Percentiles rank a stretch among this genome's conserved stretches.
Conservation (phyloP, 2,329 filamentous ascomycete species). For the Amphichorda felina region DNA sequence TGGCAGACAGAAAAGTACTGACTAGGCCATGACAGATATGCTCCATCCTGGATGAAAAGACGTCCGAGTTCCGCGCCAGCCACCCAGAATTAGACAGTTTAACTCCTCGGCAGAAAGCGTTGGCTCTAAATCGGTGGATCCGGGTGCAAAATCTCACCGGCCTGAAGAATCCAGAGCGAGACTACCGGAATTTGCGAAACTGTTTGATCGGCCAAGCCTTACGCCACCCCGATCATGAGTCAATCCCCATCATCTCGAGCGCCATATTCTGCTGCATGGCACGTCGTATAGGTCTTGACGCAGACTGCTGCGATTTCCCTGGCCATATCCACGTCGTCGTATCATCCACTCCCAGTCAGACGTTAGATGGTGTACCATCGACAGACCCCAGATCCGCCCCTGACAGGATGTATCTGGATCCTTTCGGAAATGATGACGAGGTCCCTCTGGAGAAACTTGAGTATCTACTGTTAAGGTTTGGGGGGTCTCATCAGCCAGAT, state of each 20-base stretch:
- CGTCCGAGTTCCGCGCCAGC: conserved; percentile 38
- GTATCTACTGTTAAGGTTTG: neutral
- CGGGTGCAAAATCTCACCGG: conserved; percentile 58
- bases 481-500: neutral
- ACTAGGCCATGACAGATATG: conserved; percentile 34
- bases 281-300: conserved; percentile 59
- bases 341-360: conserved; percentile 43
- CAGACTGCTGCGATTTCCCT: conserved; percentile 70
- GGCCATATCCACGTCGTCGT: conserved; percentile 79
- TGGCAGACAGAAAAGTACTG: neutral
- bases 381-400: conserved; percentile 22
- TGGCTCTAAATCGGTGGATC: conserved; percentile 58
- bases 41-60: conserved; percentile 52
- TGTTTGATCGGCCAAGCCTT: conserved; percentile 80
- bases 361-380: conserved; percentile 40
- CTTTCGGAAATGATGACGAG: conserved; percentile 61
- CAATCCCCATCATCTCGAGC: conserved; percentile 75
- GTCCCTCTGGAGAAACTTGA: conserved; percentile 34
- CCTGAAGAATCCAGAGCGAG: conserved; percentile 46
- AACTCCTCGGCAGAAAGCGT: conserved; percentile 55
- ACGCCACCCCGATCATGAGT: conserved; percentile 59
- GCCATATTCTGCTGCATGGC: conserved; percentile 80
- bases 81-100: conserved; percentile 40
- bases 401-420: conserved; percentile 67
- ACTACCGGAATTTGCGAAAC: conserved; percentile 74